Evolutionary conservation across 441 rosid species (phyloP).

Genomic region (Euphorbia corollata): DNA sequence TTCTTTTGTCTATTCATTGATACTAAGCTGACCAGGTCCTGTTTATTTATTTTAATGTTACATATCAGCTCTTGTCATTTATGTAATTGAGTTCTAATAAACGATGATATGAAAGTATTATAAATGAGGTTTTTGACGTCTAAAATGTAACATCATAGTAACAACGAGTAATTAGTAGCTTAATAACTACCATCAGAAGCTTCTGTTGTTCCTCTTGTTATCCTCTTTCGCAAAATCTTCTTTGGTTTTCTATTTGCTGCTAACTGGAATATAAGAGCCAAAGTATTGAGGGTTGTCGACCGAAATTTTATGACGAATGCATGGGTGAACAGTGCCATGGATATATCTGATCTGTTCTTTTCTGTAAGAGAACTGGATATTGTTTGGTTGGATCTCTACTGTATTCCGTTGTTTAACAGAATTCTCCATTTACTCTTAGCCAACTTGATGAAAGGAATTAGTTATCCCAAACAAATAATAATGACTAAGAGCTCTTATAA

Average conservation of each 20-base stretch:
- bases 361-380: neutral
- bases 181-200: neutral
- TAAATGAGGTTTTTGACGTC: neutral
- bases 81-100: neutral
- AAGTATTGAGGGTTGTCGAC: neutral
- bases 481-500: neutral
- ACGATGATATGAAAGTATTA: neutral
- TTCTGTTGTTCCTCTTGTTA: neutral
- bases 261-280: neutral
- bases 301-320: too few relatives aligned
- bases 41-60: neutral
- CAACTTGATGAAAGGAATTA: neutral
- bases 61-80: neutral
- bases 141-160: neutral
- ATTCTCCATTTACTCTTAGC: neutral
- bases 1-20: neutral
- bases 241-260: neutral
- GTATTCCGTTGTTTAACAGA: neutral
- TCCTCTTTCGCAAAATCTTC: neutral
- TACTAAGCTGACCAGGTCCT: neutral
- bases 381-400: neutral
- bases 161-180: neutral
- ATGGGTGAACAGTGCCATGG: neutral
- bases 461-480: neutral
- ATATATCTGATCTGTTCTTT: neutral